Evolutionary conservation across 202 grass and related monocot species (phyloP).

Genomic region (Alloteropsis angusta): DNA sequence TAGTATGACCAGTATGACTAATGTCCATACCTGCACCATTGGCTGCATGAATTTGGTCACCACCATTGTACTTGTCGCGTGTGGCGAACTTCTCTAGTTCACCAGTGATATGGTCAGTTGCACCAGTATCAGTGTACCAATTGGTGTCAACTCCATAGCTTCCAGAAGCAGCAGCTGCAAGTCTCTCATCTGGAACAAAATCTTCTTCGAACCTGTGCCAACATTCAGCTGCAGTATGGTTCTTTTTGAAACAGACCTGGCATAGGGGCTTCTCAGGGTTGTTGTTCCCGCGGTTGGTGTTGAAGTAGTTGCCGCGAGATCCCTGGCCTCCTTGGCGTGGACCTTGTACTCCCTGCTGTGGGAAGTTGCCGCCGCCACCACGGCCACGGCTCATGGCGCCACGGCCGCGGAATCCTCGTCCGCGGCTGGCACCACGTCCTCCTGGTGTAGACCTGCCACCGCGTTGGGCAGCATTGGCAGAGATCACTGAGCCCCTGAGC

Average conservation of each 20-base stretch:
- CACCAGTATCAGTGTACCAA: neutral
- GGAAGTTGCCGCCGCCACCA: too few relatives aligned
- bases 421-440: too few relatives aligned
- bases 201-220: neutral
- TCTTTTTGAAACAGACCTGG: neutral
- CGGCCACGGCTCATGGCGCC: neutral
- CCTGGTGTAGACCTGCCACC: too few relatives aligned
- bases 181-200: neutral
- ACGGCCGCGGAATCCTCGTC: too few relatives aligned
- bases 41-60: neutral
- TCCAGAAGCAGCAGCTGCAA: neutral
- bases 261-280: neutral
- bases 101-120: neutral
- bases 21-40: constrained; percentile 2
- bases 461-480: too few relatives aligned
- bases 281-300: neutral
- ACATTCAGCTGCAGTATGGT: neutral
- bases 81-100: neutral
- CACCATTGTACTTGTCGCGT: neutral
- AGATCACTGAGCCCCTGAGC: too few relatives aligned
- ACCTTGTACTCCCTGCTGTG: too few relatives aligned
- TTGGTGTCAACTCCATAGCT: neutral
- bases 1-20: neutral
- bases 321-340: too few relatives aligned
- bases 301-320: too few relatives aligned